Base-by-base conservation (phyloP, 306 rosid species). In the Ochetophila trinervis region DNA sequence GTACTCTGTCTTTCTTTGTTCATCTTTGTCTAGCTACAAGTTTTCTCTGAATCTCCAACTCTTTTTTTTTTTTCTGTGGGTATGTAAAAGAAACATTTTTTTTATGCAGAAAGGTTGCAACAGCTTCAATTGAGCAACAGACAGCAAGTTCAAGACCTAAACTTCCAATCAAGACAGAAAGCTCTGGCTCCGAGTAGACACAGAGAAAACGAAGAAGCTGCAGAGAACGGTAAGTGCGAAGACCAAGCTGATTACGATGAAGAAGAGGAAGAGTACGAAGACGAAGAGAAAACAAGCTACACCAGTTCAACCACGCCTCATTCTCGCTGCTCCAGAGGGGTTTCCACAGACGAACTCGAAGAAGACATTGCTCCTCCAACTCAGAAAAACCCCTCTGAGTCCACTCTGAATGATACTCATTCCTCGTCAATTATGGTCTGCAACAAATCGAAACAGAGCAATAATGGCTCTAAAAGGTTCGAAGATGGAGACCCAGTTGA, bases 311-410 rank as follows among this genome's bases (percentile, higher is more conserved):
- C 89, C 44, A 87, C 96, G 8, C 86, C 90, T 0, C 88, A 85
- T 20, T 90, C 91, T 50, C 89, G 91, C 57, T 88, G 94, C 74
- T 86, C 97, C 3, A 79, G 95, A 80, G 96, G 95, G 12, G 86
- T 91, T 3, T 88, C 94, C 21, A 85, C 91, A 0, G 87, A 82
- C 5, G 97, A 86, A 57, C 69, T 79, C 2, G 86, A 76, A 70
- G 83, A 70, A 6, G 68, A 68, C 13, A 74, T 63, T 7, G 19
- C 63, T 47, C 76, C 14, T 21, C 47, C 45, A 40, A 6, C 64
- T 68, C 58, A 50, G 48, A 70, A 51, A 57, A 36, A 15, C 57
- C 40, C 67, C 5, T 22, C 57, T 23, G 55, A 35, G 4, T 60
- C 56, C 59, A 34, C 0, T 15, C 40, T 19, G 62, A 73, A 27